These are phyloP conservation scores for Microbotryomycetes sp. DNA, from an alignment of 1,284 basidiomycete genomes.

Conservation along the genomic window DNA sequence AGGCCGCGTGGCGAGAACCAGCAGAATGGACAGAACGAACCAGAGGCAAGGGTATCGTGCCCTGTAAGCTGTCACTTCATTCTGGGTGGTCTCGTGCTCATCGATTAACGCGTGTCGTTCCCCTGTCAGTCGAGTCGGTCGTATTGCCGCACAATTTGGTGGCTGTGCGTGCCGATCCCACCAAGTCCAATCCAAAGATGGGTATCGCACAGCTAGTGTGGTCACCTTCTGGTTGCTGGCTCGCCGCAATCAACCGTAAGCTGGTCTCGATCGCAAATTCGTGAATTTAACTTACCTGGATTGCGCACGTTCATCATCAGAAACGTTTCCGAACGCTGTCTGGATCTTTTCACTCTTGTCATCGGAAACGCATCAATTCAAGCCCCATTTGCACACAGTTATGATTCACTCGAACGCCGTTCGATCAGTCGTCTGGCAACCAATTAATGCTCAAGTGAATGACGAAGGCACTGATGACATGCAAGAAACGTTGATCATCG, in stretches of 20 bases:
- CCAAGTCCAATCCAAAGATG: slow-evolving; percentile 23
- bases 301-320: neutral
- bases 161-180: slow-evolving; percentile 17
- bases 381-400: slow-evolving; percentile 11
- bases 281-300: too few species aligned
- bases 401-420: neutral
- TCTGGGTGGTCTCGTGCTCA: neutral
- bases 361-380: neutral
- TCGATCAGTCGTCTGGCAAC: slow-evolving; percentile 8
- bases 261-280: too few species aligned
- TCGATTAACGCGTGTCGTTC: too few species aligned
- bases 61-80: slow-evolving; percentile 14
- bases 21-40: slow-evolving; percentile 39
- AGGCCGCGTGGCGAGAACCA: slow-evolving; percentile 38
- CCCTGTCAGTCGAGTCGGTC: slow-evolving; percentile 23
- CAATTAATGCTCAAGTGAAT: neutral
- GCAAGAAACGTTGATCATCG: slow-evolving; percentile 5
- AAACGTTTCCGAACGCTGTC: slow-evolving; percentile 2
- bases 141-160: slow-evolving; percentile 31
- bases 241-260: slow-evolving; percentile 33
- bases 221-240: slow-evolving; percentile 32
- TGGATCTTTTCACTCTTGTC: slow-evolving; percentile 7
- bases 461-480: neutral
- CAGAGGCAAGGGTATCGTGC: slow-evolving; percentile 38
- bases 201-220: slow-evolving; percentile 34